Evolutionary conservation across 2,329 filamentous ascomycete genomes (phyloP), one percentile per base, ranked within the genome.

Genomic region (Nemania diffusa): DNA sequence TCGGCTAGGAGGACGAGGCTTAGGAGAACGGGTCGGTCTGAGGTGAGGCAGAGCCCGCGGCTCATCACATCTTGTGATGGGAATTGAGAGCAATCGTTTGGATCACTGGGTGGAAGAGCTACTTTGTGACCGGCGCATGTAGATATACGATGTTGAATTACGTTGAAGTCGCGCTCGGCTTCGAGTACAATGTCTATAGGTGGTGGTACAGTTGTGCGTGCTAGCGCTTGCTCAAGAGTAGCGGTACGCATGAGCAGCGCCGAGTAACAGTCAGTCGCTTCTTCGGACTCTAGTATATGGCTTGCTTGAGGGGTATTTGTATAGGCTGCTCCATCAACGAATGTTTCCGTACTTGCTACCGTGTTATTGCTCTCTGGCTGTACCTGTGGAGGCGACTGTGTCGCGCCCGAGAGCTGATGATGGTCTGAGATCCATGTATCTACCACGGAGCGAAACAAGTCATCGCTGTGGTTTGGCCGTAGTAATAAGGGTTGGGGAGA

Each of bases 1-100:
- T 71, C 68, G 2, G 68, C 68, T 4, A 71, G 60, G 3, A 71
- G 34, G 15, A 68, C 37, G 13, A 70, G 68, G 22, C 61, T 48
- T 17, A 71, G 65, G 11, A 70, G 46, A n/a, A 69, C 64, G 3
- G 66, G 69, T 27, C 64, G 57, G 15, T 69, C 57, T 4, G 69
- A 58, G 0, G 57, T 42, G 3, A 67, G 58, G 34, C 69, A 71
- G 2, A 55, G 34, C 6, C 20, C 26, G 20, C 17, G n/a, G 57
- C 37, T 48, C 24, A 1, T 50, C 1, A 26, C 1, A 26, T 27
- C 5, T 13, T 5, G 32, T 22, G n/a, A 48, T 40, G 40, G 15
- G 48, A 53, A 29, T 34, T 4, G 42, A 26, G 44, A 5, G 3
- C 24, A 5, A n/a, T n/a, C 4, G 3, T 57, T 4, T 7, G 7